phyloP scores from a whole-genome alignment of 257 asterid species.

The Salvia miltiorrhiza region DNA sequence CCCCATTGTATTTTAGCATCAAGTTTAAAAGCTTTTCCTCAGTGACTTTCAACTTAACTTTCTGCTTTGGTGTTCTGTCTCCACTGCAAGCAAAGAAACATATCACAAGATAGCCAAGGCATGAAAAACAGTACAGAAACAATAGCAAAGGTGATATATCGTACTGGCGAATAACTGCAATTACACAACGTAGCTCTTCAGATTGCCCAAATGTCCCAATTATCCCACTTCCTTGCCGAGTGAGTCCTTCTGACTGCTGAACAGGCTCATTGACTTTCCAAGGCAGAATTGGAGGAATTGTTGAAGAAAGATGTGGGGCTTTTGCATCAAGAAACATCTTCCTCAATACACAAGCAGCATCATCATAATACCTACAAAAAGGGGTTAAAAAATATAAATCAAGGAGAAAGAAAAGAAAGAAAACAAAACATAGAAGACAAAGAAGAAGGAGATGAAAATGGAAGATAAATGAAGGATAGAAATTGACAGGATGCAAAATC shows the following conservation, averaged over 20 bases:
- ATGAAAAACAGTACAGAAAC: background rate
- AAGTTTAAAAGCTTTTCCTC: slow-evolving; percentile 95
- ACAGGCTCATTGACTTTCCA: slow-evolving; percentile 92
- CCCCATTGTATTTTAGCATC: slow-evolving; percentile 95
- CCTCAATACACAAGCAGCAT: slow-evolving; percentile 95
- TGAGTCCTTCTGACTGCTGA: slow-evolving; percentile 86
- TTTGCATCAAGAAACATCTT: slow-evolving; percentile 96
- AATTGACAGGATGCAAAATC: slow-evolving; percentile 11
- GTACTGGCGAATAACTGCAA: slow-evolving; percentile 88
- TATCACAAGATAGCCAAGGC: slow-evolving; percentile 22
- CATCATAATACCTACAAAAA: slow-evolving; percentile 79
- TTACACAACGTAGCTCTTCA: slow-evolving; percentile 98
- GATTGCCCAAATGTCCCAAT: slow-evolving; percentile 89
- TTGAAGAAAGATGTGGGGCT: slow-evolving; percentile 95
- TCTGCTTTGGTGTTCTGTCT: slow-evolving; percentile 99
- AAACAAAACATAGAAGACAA: background rate
- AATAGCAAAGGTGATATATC: slow-evolving; percentile 25
- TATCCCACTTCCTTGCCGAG: slow-evolving; percentile 94
- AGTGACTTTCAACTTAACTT: slow-evolving; percentile 94
- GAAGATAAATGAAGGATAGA: background rate
- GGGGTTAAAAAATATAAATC: background rate
- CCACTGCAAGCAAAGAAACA: slow-evolving; percentile 59
- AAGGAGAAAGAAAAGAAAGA: background rate
- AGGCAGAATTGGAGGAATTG: slow-evolving; percentile 87
- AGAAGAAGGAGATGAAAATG: background rate